phyloP scores from a whole-genome alignment of 805 yeast genomes.

The Starmera dryadoides region DNA sequence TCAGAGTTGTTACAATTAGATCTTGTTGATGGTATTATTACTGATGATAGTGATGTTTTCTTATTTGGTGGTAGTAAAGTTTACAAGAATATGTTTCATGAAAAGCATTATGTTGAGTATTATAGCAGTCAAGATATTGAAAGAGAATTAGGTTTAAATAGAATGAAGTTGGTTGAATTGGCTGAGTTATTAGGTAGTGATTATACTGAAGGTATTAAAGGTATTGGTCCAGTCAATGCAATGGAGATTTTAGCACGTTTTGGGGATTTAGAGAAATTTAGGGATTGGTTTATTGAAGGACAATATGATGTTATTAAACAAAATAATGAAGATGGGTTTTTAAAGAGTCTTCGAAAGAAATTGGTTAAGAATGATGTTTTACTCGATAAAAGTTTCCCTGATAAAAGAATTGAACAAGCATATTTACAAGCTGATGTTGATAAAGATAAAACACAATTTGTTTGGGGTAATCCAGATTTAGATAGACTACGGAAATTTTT shows the following conservation, averaged over 20 bases:
- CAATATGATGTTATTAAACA: constrained; percentile 35
- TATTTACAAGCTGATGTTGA: constrained; percentile 82
- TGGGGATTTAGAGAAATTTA: constrained; percentile 31
- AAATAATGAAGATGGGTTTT: constrained; percentile 37
- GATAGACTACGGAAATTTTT: constrained; percentile 70
- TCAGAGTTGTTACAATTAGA: constrained; percentile 64
- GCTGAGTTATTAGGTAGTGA: constrained; percentile 90
- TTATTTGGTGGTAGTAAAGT: constrained; percentile 81
- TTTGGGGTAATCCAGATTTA: constrained; percentile 87
- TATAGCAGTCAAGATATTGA: constrained; percentile 56
- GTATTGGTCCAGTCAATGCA: constrained; percentile 91
- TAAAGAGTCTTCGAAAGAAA: constrained; percentile 50
- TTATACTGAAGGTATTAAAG: constrained; percentile 87
- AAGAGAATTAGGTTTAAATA: constrained; percentile 55
- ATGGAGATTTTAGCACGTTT: constrained; percentile 89
- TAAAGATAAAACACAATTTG: constrained; percentile 64
- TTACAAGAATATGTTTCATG: constrained; percentile 91
- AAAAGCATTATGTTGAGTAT: constrained; percentile 85
- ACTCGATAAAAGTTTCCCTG: constrained; percentile 65
- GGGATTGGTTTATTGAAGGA: constrained; percentile 33
- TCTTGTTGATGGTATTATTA: constrained; percentile 89
- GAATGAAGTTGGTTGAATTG: constrained; percentile 62
- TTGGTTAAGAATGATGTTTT: constrained; percentile 46
- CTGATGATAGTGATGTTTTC: constrained; percentile 97
- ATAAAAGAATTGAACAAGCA: constrained; percentile 59